Evolutionary conservation across 2,329 filamentous ascomycete species (phyloP).

Genomic region (Rutstroemia sp.): DNA sequence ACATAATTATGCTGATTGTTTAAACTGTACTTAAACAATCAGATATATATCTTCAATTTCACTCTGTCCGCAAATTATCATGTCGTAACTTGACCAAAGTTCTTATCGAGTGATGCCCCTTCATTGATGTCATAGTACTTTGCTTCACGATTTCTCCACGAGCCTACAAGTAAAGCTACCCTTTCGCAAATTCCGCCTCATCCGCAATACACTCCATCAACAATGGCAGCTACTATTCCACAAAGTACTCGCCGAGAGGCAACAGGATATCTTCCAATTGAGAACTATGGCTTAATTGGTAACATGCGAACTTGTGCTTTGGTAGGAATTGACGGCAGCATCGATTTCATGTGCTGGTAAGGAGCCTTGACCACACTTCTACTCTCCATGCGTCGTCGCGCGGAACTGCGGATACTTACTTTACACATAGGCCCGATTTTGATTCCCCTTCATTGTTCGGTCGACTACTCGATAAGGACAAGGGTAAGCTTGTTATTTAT

Average conservation of each 20-base stretch:
- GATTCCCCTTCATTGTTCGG: constrained; percentile 72
- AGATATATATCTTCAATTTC: too few species aligned
- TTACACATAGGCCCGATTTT: constrained; percentile 57
- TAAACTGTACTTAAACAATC: too few species aligned
- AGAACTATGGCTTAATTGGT: constrained; percentile 73
- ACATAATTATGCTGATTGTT: too few species aligned
- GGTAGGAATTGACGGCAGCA: constrained; percentile 64
- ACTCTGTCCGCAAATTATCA: too few species aligned
- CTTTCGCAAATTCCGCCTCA: too few species aligned
- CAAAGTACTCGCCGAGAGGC: constrained; percentile 13
- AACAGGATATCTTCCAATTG: constrained; percentile 41
- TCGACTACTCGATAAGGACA: constrained; percentile 64
- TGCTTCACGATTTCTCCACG: too few species aligned
- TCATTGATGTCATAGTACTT: too few species aligned
- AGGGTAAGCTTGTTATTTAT: constrained; percentile 25
- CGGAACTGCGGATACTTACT: background rate
- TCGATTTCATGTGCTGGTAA: constrained; percentile 74
- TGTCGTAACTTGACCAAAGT: too few species aligned
- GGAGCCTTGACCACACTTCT: constrained; percentile 15
- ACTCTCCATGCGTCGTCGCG: background rate
- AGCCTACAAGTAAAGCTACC: too few species aligned
- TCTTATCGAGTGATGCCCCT: too few species aligned
- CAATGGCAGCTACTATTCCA: background rate
- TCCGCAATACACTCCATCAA: background rate
- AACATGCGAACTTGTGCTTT: constrained; percentile 74